Evolutionary conservation across 768 basidiomycete genomes (phyloP), one percentile per base, ranked within the genome.

Genomic region (Auriculariales sp.): DNA sequence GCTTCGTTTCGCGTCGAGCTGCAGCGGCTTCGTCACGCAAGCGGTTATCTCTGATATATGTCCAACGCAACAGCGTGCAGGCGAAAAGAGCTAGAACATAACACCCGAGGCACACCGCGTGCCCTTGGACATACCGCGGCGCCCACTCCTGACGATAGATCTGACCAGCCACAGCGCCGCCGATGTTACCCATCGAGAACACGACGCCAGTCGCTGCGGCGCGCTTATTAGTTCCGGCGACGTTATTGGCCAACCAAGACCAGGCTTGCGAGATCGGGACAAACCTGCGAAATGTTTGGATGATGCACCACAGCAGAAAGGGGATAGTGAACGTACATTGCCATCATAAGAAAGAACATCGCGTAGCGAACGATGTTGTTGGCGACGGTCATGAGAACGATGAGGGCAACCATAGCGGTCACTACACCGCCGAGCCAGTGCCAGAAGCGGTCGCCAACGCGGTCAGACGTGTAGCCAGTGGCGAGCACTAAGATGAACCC

Each of bases 271-370:
- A 44, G 39, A 44, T 44, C 39, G 39, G 39, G 19, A 44, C 39
- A 19, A 44, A 44, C 39, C 39, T 44, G 39, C 22, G 15, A 9
- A 22, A 19, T 15, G 4, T 19, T 5, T 11, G 3, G 31, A 14
- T n/a, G n/a, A 47, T 22, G 10, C 48, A 34, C 28, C 4, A 28
- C 34, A 15, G 39, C 50, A 27, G 28, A 53, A 47, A 3, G 50
- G 53, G 31, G 35, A 25, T 35, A 39, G 17, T 45, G 5, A 19
- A 56, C 60, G 49, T 47, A 63, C 58, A 64, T 62, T 53, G 62
- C 61, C 54, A 61, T 63, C 52, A 63, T 55, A 49, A 62, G 54
- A 57, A 65, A 64, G 60, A 64, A 65, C 59, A 64, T 60, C 52
- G 58, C 53, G 54, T 62, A 61, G 49, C 62, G 61, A 55, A 58